Evolutionary conservation across 441 rosid genomes (phyloP).

Genomic region (Gossypium aridum): DNA sequence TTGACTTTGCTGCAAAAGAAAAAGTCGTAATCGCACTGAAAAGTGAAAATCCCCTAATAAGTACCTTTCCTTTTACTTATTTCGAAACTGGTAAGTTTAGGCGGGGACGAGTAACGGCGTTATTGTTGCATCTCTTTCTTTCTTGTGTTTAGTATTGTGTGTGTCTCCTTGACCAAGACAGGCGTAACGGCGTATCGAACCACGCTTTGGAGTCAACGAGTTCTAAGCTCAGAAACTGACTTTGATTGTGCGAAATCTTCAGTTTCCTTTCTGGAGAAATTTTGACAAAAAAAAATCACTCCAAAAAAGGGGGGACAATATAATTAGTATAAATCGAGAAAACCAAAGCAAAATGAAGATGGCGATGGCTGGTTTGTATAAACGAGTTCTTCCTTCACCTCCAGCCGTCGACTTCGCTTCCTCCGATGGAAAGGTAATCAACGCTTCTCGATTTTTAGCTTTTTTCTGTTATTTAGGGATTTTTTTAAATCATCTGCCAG

Average conservation of each 20-base stretch:
- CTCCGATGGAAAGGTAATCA: slow-evolving; percentile 69
- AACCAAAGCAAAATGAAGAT: slow-evolving; percentile 22
- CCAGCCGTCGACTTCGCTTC: slow-evolving; percentile 89
- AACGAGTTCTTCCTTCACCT: slow-evolving; percentile 72
- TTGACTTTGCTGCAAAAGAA: background rate
- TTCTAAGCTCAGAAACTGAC: background rate
- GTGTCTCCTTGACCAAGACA: background rate
- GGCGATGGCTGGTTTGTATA: slow-evolving; percentile 78
- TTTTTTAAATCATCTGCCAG: background rate
- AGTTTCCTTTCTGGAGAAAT: background rate
- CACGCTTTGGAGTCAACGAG: background rate
- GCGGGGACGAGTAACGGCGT: background rate
- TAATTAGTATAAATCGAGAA: background rate
- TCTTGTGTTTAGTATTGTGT: background rate
- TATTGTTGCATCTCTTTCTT: background rate
- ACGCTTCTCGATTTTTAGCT: background rate
- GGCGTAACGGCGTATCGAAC: background rate
- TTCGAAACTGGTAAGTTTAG: background rate
- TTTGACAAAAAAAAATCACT: background rate
- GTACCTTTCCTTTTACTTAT: background rate
- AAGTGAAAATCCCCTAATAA: too few species aligned
- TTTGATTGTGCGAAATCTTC: slow-evolving; percentile 1
- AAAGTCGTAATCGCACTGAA: background rate
- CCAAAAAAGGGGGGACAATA: background rate
- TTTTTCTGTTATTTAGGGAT: background rate